Evolutionary conservation across 345 rosid genomes (phyloP), one percentile per base, ranked within the genome.

Genomic region (Cardamine chenopodiifolia): DNA sequence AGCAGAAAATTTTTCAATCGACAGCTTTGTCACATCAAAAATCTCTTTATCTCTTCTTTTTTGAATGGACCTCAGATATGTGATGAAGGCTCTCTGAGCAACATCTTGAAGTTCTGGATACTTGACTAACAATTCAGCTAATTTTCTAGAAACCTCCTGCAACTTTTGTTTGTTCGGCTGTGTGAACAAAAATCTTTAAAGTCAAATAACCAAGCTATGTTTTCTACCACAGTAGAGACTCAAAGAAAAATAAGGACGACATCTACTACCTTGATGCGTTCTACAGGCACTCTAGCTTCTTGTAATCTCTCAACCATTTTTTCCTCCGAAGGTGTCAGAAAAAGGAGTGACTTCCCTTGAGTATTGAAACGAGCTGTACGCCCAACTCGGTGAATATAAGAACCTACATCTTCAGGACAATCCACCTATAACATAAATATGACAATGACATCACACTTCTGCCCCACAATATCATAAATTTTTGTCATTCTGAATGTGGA

Each of bases 361-460:
- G 92, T 80, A 45, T 64, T 74, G 81, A 86, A 87, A 34, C 99
- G 93, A 66, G 99, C 99, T 18, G 99, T 95, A 26, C 97, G 96
- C 53, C 99, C 99, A 79, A 89, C 99, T 79, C 99, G 90, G 76
- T 95, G 97, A 69, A 92, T 90, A 88, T 95, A 95, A 60, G 97
- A 85, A 63, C 87, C 85, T 72, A 89, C 96, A 77, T 95, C 93
- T 42, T 95, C 99, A 12, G 99, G 99, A 81, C 97, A 92, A 78
- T 95, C 97, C 68, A 87, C 82, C 99, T 95, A 82, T 18, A 39
- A 59, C 22, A 70, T 45, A 52, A 58, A 59, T 53, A 34, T 47
- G 53, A 45, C 18, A 64, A 49, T 47, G 74, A 62, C 25, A 61
- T 37, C 34, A 68, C 52, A 72, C 28, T 68, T 44, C 37, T 28